Conservation (phyloP, 2,329 filamentous ascomycete genomes). For the Colletotrichum simmondsii region DNA sequence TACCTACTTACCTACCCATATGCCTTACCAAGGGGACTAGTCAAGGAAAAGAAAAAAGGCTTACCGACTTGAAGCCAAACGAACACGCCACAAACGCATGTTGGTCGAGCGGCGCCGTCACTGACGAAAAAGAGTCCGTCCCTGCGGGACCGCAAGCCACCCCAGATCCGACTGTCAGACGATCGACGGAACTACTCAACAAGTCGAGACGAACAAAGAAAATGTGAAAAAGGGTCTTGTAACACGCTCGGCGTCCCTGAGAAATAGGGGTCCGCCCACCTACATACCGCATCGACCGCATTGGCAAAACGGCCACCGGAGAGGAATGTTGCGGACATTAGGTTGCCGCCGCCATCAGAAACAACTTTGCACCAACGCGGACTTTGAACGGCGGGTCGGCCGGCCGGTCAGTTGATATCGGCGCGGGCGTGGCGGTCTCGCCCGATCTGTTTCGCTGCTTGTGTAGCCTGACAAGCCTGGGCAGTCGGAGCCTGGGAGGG, state of each 20-base stretch:
- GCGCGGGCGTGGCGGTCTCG: conserved; percentile 14
- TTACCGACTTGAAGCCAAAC: neutral
- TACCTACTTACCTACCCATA: neutral
- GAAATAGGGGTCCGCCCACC: neutral
- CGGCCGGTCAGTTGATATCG: neutral
- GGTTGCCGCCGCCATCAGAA: neutral
- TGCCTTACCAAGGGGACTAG: neutral
- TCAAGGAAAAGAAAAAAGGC: neutral
- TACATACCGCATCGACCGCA: neutral
- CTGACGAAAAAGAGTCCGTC: neutral
- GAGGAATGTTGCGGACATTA: conserved; percentile 6
- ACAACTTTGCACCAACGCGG: neutral
- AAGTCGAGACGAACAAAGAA: conserved; percentile 6
- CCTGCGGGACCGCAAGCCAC: neutral
- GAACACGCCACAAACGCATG: conserved; percentile 16
- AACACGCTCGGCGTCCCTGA: neutral
- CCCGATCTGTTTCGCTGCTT: conserved; percentile 1
- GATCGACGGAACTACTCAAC: neutral
- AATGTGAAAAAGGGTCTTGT: neutral
- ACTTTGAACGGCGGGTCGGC: neutral
- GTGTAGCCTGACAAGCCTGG: neutral
- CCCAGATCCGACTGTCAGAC: neutral
- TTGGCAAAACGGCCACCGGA: neutral
- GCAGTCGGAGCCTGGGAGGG: too few species aligned
- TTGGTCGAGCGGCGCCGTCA: neutral